Base-by-base conservation (phyloP, 2,329 filamentous ascomycete species). In the Blastomyces parvus region DNA sequence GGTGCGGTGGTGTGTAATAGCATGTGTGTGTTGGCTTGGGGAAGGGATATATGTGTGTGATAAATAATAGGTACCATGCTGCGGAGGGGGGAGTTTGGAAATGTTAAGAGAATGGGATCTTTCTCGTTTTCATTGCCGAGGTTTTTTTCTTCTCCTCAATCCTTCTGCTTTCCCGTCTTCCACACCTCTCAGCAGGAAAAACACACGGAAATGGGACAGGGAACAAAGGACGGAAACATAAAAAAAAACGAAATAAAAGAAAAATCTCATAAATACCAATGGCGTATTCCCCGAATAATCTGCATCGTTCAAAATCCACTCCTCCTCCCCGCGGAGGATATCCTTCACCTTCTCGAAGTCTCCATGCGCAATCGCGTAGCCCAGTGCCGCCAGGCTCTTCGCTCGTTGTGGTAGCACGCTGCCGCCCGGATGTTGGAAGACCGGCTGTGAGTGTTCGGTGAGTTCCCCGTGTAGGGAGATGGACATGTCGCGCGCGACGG, bases 261-360 rank as follows among this genome's bases (percentile, higher is more conserved):
- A 46, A 52, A 2, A 13, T 46, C 42, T 33, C 50, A 22, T 4
- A 66, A 73, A 67, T 70, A 79, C 77, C 60, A 81, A 70, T 25
- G 79, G 79, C 33, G 90, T 93, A 76, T 93, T 94, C 57, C 90
- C 89, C 25, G 88, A 88, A 72, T 93, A 93, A 76, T 94, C 90
- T 38, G 84, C 83, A 66, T 87, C 86, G 70, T 89, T 89, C 55
- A 94, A 81, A 25, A 94, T 80, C 76, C 83, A 84, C 63, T 83
- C 78, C 66, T 86, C 83, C 70, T 90, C 87, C 53, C 82, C 82
- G 46, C 84, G 82, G 64, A 93, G 81, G 57, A 93, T 83, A 64
- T 88, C 84, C 67, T 80, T 79, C 25, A 91, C 87, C 25, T 84
- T 82, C 55, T 80, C 77, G 59, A 89, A 74, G 72, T 93, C 85